phyloP scores from a whole-genome alignment of 2,329 filamentous ascomycete species.

The Lecanicillium sp. region DNA sequence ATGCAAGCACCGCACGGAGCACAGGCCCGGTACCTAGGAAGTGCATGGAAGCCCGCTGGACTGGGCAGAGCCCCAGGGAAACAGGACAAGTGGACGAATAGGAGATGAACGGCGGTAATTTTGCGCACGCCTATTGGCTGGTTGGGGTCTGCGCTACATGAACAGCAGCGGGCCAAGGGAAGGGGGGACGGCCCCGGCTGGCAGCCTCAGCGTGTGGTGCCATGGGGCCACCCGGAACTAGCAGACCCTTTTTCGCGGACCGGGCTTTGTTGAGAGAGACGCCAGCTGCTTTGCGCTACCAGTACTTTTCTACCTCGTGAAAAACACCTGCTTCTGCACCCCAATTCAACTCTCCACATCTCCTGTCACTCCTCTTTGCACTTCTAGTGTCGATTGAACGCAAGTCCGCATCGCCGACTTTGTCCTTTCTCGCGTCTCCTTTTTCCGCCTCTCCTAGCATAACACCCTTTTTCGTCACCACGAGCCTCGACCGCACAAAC shows the following conservation, averaged over 20 bases:
- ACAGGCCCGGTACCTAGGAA: too few species aligned
- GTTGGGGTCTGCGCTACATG: neutral
- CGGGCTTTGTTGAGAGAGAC: neutral
- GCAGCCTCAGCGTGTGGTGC: conserved; percentile 1
- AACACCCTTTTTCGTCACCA: neutral
- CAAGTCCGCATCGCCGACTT: neutral
- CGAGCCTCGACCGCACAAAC: neutral
- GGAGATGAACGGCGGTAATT: conserved; percentile 19
- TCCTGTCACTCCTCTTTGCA: neutral
- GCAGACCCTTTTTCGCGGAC: conserved; percentile 7
- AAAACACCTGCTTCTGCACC: conserved; percentile 6
- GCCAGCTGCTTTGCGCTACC: conserved; percentile 3
- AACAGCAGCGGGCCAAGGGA: too few species aligned
- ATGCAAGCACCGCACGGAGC: too few species aligned
- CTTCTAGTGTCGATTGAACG: neutral
- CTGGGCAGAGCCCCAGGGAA: too few species aligned
- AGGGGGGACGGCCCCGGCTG: too few species aligned
- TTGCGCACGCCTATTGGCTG: conserved; percentile 18
- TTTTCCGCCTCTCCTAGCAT: too few species aligned
- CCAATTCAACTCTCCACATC: conserved; percentile 3
- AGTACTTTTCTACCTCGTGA: conserved; percentile 1
- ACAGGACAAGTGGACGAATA: conserved; percentile 15
- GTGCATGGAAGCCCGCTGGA: too few species aligned
- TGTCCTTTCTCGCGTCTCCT: neutral
- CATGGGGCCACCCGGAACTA: conserved; percentile 4